Percentiles rank a stretch among this genome's conserved stretches.
Conservation (phyloP, 768 basidiomycete genomes). For the Suillus alpinus region DNA sequence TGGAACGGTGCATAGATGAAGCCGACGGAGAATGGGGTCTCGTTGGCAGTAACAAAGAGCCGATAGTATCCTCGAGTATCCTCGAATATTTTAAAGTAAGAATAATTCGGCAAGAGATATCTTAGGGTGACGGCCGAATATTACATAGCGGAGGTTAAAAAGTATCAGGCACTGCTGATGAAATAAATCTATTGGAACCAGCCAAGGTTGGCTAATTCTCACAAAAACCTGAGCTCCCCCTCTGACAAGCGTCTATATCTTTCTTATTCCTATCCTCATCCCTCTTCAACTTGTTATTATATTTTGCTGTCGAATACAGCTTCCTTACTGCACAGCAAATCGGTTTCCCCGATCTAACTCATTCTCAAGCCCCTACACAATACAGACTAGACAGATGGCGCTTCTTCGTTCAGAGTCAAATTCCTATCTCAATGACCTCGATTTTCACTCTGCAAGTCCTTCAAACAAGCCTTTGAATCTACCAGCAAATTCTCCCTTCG, state of each 20-base stretch:
- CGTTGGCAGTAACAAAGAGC: neutral
- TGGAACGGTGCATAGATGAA: neutral
- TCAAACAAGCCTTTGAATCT: slow-evolving; percentile 27
- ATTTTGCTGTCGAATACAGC: neutral
- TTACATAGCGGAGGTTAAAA: slow-evolving; percentile 28
- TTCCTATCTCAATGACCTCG: slow-evolving; percentile 19
- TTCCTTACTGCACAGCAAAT: neutral
- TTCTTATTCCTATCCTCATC: slow-evolving; percentile 8
- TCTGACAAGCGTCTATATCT: slow-evolving; percentile 20
- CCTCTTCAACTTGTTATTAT: neutral
- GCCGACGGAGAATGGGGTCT: neutral
- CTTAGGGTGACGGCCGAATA: neutral
- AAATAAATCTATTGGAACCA: slow-evolving; percentile 10
- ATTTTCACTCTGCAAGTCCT: slow-evolving; percentile 25
- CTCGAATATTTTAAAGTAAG: no score
- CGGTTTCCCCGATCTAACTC: neutral
- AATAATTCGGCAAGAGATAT: no score
- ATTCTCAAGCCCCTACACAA: neutral
- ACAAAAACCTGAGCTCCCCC: slow-evolving; percentile 20
- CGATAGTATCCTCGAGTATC: no score
- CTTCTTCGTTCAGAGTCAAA: slow-evolving; percentile 26
- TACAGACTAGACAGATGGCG: no score
- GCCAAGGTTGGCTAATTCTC: slow-evolving; percentile 29
- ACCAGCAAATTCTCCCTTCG: slow-evolving; percentile 29
- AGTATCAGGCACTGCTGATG: slow-evolving; percentile 16